Base-by-base conservation (phyloP, 1,284 basidiomycete genomes). In the Leucoagaricus sp. region DNA sequence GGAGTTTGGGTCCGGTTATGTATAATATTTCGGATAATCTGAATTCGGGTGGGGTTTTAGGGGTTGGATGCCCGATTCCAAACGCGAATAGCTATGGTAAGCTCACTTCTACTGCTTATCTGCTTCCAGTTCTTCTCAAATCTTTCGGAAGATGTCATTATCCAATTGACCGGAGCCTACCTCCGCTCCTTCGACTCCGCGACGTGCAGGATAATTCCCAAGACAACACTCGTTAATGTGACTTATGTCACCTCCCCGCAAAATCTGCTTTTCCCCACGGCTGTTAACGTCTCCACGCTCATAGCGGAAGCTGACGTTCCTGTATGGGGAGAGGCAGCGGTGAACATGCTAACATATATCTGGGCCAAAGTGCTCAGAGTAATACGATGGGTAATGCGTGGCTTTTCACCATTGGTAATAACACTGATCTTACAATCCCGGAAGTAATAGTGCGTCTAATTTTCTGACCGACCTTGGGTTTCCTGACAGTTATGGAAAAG, bases 321-420 rank as follows among this genome's bases (percentile, higher is more conserved):
- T 0, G 15, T 41, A 9, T 54, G 44, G 53, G 53, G 45, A n/a
- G 15, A n/a, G 17, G 5, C 40, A 10, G 53, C 44, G 8, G 7
- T 41, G 5, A 23, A 54, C 7, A 40, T 54, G 33, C 7, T 54
- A 47, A 47, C 17, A 23, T 54, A 17, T 4, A 47, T 34, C 45
- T 54, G 0, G 33, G 33, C 7, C 53, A 54, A 29, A 38, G 53
- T 40, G 6, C 29, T 3, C 17, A 38, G 25, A 36, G 34, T 6
- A 54, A 33, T 31, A 40, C 44, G 13, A 29, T 54, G 4, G 53
- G 31, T 9, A 54, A 54, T 21, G 44, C 41, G n/a, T 45, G 29
- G 51, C 21, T 53, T 15, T 26, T 47, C n/a, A 40, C 44, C 15
- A 23, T 15, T 8, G 45, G 50, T 10, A 33, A n/a, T 31, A n/a